phyloP scores from a whole-genome alignment of 2,329 filamentous ascomycete genomes.

The Pseudogymnoascus sp. region DNA sequence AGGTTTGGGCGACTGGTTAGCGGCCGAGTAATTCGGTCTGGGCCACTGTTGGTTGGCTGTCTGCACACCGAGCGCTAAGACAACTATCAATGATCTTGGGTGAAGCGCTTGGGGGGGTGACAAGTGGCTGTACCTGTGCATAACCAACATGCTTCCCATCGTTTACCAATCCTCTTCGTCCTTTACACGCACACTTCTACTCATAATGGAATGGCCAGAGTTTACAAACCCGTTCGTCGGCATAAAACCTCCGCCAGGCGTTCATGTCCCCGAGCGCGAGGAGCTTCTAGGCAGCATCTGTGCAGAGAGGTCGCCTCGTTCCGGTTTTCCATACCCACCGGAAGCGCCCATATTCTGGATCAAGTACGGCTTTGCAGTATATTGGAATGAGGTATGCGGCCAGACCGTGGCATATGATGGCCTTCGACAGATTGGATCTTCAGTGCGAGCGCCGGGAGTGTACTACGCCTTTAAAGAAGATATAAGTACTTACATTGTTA shows the following conservation, averaged over 20 bases:
- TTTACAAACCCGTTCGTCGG: neutral
- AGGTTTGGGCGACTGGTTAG: no score
- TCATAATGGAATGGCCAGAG: neutral
- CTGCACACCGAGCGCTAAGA: no score
- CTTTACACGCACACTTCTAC: neutral
- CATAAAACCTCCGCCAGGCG: neutral
- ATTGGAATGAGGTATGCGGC: conserved; percentile 1
- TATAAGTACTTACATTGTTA: neutral
- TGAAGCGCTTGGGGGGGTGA: neutral
- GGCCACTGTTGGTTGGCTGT: no score
- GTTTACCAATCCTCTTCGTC: neutral
- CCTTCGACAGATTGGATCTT: neutral
- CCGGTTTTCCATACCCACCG: neutral
- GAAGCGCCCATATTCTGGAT: neutral
- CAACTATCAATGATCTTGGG: no score
- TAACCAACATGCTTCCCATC: neutral
- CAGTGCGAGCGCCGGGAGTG: neutral
- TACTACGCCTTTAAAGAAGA: neutral
- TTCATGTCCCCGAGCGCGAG: neutral
- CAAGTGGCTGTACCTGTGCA: neutral
- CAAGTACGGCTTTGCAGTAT: neutral
- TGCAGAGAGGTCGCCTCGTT: neutral
- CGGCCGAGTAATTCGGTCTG: no score
- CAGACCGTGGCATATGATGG: neutral
- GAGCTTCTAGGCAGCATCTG: neutral